A percentile compares a stretch with the other conserved stretches of the same genome.
phyloP scores from a whole-genome alignment of 2,329 filamentous ascomycete species.

The Penicillium sp. region DNA sequence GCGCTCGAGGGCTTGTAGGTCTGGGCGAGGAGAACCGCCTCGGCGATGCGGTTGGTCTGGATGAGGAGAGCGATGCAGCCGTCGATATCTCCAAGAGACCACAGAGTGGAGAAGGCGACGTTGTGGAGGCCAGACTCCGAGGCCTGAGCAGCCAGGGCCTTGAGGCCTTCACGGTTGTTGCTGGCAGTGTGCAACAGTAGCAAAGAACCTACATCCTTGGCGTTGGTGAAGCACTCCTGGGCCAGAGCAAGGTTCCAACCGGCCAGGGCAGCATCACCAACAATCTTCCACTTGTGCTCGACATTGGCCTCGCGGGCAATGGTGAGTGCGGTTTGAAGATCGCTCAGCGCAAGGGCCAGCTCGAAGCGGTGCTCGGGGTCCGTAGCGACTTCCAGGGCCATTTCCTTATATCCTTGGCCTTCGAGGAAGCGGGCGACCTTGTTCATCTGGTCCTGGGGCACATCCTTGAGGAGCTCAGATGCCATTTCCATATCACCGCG shows the following conservation, averaged over 20 bases:
- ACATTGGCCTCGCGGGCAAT: slow-evolving; percentile 79
- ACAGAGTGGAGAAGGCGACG: slow-evolving; percentile 85
- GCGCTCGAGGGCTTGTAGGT: slow-evolving; percentile 88
- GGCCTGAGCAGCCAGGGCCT: slow-evolving; percentile 70
- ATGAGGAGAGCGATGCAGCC: slow-evolving; percentile 76
- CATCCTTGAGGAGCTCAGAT: slow-evolving; percentile 75
- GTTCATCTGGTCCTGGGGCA: slow-evolving; percentile 91
- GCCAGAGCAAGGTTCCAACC: slow-evolving; percentile 86
- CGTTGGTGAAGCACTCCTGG: slow-evolving; percentile 87
- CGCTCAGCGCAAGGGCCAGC: slow-evolving; percentile 75
- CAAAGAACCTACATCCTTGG: slow-evolving; percentile 85
- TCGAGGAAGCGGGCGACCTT: slow-evolving; percentile 97
- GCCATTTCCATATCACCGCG: slow-evolving; percentile 91
- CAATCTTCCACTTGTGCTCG: slow-evolving; percentile 98
- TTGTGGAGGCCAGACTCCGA: slow-evolving; percentile 79
- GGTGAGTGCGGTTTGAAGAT: slow-evolving; percentile 79
- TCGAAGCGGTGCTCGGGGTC: slow-evolving; percentile 97
- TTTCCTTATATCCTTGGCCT: slow-evolving; percentile 93
- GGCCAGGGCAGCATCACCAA: slow-evolving; percentile 84
- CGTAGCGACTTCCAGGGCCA: slow-evolving; percentile 89
- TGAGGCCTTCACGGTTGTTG: slow-evolving; percentile 71
- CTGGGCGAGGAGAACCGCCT: slow-evolving; percentile 88
- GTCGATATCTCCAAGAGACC: slow-evolving; percentile 80
- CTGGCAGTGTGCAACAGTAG: slow-evolving; percentile 86
- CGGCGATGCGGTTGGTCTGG: slow-evolving; percentile 74